Evolutionary conservation across 371 early-diverging fungal genomes (phyloP), one percentile per base, ranked within the genome.

Genomic region (Actinomucor elegans): DNA sequence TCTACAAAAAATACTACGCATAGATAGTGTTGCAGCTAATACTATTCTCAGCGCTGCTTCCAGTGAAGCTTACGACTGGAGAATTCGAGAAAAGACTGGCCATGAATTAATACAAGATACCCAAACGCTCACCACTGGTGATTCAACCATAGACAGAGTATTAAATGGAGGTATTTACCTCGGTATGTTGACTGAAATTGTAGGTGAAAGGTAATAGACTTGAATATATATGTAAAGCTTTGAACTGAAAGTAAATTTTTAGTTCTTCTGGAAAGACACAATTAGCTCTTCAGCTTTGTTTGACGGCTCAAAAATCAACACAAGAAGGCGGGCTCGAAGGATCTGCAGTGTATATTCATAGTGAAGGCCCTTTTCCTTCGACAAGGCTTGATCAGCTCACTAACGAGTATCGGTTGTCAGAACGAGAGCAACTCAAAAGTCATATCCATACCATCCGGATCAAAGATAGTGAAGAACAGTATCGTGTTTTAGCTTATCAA

Each of bases 211-310:
- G 81, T 79, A 57, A 24, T 36, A 11, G 24, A 5, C 6, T n/a
- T n/a, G n/a, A 3, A 10, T 14, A 23, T 4, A 1, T n/a, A 11
- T 23, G 7, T 23, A n/a, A 24, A 20, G 2, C 8, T 23, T n/a
- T n/a, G 21, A 18, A 31, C 9, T n/a, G 18, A 27, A 8, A 32
- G 18, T 17, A 12, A 14, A 32, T 21, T 9, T 12, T 14, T 41
- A 88, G 89, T 45, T 87, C 83, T 20, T 71, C 85, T 7, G 94
- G 93, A 14, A 94, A 94, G 55, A 88, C 93, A 2, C 90, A 90
- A 57, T 64, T 94, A 14, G 87, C 86, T n/a, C 61, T 94, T 42
- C 94, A 94, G 61, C 66, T 92, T n/a, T 79, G 86, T 29, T 55
- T 87, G 12, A 73, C 80, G 12, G 87, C 72, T 0, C 89, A 90